phyloP scores from a whole-genome alignment of 2,329 filamentous ascomycete genomes.

The Xylariaceae sp. region DNA sequence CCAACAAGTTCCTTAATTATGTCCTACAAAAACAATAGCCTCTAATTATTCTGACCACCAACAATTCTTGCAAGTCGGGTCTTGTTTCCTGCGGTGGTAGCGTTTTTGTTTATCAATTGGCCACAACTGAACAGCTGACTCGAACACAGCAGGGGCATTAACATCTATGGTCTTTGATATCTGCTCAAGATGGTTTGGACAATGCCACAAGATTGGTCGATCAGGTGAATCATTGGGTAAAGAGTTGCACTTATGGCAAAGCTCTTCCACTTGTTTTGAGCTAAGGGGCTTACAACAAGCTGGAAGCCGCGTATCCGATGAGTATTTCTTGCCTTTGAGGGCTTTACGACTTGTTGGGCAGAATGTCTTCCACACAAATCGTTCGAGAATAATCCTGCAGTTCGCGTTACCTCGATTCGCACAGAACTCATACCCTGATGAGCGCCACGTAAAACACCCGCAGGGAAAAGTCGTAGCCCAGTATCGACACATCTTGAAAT shows the following conservation, averaged over 20 bases:
- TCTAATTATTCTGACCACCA: conserved; percentile 9
- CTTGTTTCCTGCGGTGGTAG: conserved; percentile 10
- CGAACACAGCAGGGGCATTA: conserved; percentile 6
- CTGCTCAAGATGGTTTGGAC: not conserved
- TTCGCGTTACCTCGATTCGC: conserved; percentile 1
- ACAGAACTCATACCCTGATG: conserved; percentile 26
- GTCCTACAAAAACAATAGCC: not conserved
- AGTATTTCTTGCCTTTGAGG: conserved; percentile 7
- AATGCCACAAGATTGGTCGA: conserved; percentile 13
- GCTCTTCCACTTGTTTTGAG: not conserved
- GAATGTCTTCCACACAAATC: conserved; percentile 23
- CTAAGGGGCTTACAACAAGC: conserved; percentile 9
- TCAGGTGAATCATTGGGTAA: not conserved
- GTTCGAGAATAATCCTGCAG: not conserved
- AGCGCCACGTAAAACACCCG: conserved; percentile 15
- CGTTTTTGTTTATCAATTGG: not conserved
- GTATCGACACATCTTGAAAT: conserved; percentile 10
- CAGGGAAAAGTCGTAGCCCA: conserved; percentile 21
- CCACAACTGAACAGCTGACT: conserved; percentile 4
- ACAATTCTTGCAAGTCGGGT: not conserved
- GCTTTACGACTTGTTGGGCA: conserved; percentile 19
- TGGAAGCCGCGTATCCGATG: not conserved
- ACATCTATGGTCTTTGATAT: not conserved
- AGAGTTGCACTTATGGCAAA: conserved; percentile 27
- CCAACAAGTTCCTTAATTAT: no score